A percentile compares a stretch with the other conserved stretches of the same genome.
These are phyloP conservation scores for Eleusine coracana DNA, from an alignment of 176 grass and related monocot species.

Conservation along the genomic window DNA sequence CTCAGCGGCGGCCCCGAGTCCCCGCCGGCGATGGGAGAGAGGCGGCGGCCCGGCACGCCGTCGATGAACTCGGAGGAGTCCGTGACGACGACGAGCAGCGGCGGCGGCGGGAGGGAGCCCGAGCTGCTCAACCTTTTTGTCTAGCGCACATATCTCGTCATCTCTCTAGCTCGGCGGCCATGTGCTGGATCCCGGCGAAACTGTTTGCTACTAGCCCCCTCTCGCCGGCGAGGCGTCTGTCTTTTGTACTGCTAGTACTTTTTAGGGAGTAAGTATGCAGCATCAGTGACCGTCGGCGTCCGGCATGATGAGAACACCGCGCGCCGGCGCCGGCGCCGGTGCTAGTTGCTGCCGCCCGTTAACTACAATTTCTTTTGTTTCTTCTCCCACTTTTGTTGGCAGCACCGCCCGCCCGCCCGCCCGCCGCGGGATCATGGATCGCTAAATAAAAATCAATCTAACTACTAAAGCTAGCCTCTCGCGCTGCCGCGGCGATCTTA, in stretches of 20 bases:
- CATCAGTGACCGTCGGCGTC: conserved; percentile 36
- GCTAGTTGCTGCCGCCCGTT: conserved; percentile 2
- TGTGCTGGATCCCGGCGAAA: conserved; percentile 27
- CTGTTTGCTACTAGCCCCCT: conserved; percentile 12
- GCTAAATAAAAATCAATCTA: conserved; percentile 28
- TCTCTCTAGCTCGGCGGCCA: not conserved
- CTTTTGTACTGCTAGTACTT: not conserved
- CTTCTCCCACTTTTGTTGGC: not conserved
- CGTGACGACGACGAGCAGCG: conserved; percentile 55
- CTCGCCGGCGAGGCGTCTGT: conserved; percentile 50
- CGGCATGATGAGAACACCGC: conserved; percentile 19
- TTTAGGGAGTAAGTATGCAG: not conserved
- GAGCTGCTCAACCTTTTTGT: conserved; percentile 83
- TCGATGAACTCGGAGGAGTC: conserved; percentile 82
- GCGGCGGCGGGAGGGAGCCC: conserved; percentile 36
- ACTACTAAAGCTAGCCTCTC: conserved; percentile 8
- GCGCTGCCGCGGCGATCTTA: conserved; percentile 26
- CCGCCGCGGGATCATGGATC: not conserved
- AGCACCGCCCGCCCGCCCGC: not conserved
- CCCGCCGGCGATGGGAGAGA: not conserved
- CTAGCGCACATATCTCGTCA: not conserved
- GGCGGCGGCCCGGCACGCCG: conserved; percentile 56
- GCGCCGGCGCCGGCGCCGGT: conserved; percentile 39
- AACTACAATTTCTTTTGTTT: conserved; percentile 30
- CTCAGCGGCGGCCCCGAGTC: conserved; percentile 38